phyloP scores from a whole-genome alignment of 2,329 filamentous ascomycete species.

The Sporothrix pseudoabietina region DNA sequence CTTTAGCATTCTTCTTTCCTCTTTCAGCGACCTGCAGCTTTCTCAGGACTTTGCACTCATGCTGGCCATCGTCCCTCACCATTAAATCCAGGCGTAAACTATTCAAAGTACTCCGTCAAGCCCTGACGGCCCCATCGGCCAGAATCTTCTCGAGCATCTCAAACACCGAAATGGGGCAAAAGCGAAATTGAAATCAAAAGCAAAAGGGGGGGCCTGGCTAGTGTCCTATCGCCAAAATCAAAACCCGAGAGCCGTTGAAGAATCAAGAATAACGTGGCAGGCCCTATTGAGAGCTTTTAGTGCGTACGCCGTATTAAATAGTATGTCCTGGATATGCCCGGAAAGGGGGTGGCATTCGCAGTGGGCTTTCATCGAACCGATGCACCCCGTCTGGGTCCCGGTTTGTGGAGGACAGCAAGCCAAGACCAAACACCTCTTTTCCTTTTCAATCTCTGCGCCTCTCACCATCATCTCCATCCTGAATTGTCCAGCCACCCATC shows the following conservation, averaged over 20 bases:
- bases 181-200: background rate
- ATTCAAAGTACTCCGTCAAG: no score
- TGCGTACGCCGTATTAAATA: no score
- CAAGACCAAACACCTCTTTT: background rate
- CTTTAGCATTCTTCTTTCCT: background rate
- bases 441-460: background rate
- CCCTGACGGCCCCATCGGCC: background rate
- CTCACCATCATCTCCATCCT: background rate
- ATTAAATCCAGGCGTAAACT: background rate
- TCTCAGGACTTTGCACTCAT: background rate
- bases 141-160: background rate
- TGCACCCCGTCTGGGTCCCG: background rate
- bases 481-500: background rate
- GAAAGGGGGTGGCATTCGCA: background rate
- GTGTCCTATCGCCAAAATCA: background rate
- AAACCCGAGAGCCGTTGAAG: background rate
- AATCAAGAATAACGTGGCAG: background rate
- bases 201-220: background rate
- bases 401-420: background rate
- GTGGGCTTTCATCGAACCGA: slow-evolving; percentile 2
- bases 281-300: background rate
- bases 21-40: slow-evolving; percentile 11
- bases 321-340: background rate
- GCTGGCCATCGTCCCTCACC: background rate
- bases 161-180: slow-evolving; percentile 1